Percentiles rank a stretch among this genome's conserved stretches.
Conservation (phyloP, 1,284 basidiomycete species). For the Apiotrichum porosum region DNA sequence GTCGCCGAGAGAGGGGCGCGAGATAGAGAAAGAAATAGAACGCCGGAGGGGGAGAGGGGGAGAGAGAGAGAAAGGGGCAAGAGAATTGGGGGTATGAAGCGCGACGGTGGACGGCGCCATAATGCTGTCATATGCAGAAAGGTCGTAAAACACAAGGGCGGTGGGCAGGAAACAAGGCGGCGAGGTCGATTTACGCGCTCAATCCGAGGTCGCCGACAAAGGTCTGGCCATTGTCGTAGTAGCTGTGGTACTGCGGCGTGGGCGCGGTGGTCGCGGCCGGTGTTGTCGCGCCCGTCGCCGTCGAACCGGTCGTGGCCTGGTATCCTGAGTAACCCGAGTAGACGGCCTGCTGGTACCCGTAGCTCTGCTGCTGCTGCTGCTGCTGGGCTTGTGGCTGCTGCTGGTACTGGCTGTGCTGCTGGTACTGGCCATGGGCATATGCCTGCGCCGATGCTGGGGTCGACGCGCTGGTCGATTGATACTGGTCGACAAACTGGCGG, state of each 20-base stretch:
- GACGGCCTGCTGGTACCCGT: not conserved
- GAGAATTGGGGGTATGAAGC: slow-evolving; percentile 9
- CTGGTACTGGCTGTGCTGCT: not conserved
- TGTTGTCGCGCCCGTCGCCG: not conserved
- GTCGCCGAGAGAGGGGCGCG: too few species aligned
- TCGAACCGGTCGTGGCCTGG: not conserved
- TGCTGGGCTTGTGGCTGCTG: not conserved
- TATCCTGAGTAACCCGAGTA: slow-evolving; percentile 3
- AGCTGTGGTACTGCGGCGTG: slow-evolving; percentile 5
- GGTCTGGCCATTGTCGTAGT: slow-evolving; percentile 8
- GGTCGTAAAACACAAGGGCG: not conserved
- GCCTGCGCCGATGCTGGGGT: not conserved
- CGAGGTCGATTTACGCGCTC: slow-evolving; percentile 3
- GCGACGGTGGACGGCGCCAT: not conserved
- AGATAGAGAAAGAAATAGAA: too few species aligned
- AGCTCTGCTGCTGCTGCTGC: not conserved
- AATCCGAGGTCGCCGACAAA: slow-evolving; percentile 14
- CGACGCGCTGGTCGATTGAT: not conserved
- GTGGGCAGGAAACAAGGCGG: slow-evolving; percentile 4
- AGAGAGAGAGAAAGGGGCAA: too few species aligned
- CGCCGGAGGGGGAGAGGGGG: slow-evolving; percentile 1
- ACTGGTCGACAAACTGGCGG: slow-evolving; percentile 6
- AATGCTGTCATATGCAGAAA: not conserved
- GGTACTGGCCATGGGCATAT: not conserved
- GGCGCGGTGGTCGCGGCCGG: not conserved